Conservation (phyloP, 2,329 filamentous ascomycete species). For the Talaromyces sp. region DNA sequence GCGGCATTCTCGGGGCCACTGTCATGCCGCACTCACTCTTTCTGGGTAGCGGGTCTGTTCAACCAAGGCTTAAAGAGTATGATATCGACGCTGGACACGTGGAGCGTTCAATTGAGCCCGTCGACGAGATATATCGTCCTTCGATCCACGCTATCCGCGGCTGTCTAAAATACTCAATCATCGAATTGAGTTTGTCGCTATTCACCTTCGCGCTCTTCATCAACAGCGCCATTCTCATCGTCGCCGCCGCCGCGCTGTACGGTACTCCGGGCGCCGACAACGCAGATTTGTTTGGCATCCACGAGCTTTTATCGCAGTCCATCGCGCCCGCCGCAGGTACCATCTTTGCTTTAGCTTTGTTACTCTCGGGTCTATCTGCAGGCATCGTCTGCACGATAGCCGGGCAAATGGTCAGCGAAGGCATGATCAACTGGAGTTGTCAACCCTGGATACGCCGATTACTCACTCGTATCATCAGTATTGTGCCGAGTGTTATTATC, state of each 20-base stretch:
- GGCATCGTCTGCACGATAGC: conserved; percentile 87
- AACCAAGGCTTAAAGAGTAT: conserved; percentile 50
- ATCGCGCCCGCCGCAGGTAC: conserved; percentile 74
- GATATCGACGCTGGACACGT: conserved; percentile 42
- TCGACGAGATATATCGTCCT: conserved; percentile 57
- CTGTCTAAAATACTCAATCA: conserved; percentile 69
- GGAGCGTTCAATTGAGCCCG: conserved; percentile 25
- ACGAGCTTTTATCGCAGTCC: conserved; percentile 63
- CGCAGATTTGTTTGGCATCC: conserved; percentile 80
- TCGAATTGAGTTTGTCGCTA: conserved; percentile 67
- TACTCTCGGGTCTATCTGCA: conserved; percentile 75
- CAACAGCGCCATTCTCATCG: conserved; percentile 77
- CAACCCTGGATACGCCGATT: conserved; percentile 75
- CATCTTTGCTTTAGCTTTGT: conserved; percentile 76
- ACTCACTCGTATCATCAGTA: conserved; percentile 73
- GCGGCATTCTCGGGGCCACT: conserved; percentile 51
- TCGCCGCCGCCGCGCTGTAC: conserved; percentile 73
- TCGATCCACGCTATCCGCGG: conserved; percentile 68
- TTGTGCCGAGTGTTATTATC: conserved; percentile 78
- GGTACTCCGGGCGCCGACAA: conserved; percentile 56
- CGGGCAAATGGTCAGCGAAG: conserved; percentile 84
- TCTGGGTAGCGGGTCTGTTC: conserved; percentile 55
- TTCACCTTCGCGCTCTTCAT: conserved; percentile 83
- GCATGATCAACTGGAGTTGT: conserved; percentile 70
- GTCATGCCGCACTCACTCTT: conserved; percentile 61